phyloP scores from a whole-genome alignment of 2,329 filamentous ascomycete species.

The Aspergillus thermomutatus region DNA sequence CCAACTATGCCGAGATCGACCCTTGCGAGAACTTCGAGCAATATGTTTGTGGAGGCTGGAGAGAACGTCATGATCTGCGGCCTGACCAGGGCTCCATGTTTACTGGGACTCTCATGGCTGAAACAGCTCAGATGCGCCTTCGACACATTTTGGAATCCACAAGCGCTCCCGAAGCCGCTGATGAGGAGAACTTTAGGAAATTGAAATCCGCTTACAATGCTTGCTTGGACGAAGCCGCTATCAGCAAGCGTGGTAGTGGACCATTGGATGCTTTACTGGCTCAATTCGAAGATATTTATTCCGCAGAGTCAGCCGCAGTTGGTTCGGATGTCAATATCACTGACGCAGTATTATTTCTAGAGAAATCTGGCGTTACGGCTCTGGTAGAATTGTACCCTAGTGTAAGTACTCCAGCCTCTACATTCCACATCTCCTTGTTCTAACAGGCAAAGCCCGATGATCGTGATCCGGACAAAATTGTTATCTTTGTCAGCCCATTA shows the following conservation, averaged over 20 bases:
- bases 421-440: not conserved
- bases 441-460: conserved; percentile 43
- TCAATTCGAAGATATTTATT: conserved; percentile 49
- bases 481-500: conserved; percentile 46
- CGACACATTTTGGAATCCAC: conserved; percentile 62
- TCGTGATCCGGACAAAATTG: conserved; percentile 53
- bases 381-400: conserved; percentile 31
- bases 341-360: conserved; percentile 34
- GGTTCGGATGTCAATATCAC: conserved; percentile 29
- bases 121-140: conserved; percentile 57
- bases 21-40: conserved; percentile 68
- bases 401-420: conserved; percentile 21
- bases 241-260: conserved; percentile 53
- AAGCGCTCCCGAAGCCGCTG: conserved; percentile 29
- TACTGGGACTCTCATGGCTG: conserved; percentile 59
- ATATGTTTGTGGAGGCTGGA: conserved; percentile 66
- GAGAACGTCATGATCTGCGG: conserved; percentile 61
- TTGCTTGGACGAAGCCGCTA: conserved; percentile 61
- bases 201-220: conserved; percentile 62
- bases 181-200: conserved; percentile 58
- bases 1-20: conserved; percentile 61
- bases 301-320: conserved; percentile 26
- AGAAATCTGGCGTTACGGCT: conserved; percentile 34
- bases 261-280: conserved; percentile 58
- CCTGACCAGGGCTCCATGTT: conserved; percentile 61